These are phyloP conservation scores for Camellia japonica DNA, from an alignment of 148 eudicot genomes.

Conservation along the genomic window DNA sequence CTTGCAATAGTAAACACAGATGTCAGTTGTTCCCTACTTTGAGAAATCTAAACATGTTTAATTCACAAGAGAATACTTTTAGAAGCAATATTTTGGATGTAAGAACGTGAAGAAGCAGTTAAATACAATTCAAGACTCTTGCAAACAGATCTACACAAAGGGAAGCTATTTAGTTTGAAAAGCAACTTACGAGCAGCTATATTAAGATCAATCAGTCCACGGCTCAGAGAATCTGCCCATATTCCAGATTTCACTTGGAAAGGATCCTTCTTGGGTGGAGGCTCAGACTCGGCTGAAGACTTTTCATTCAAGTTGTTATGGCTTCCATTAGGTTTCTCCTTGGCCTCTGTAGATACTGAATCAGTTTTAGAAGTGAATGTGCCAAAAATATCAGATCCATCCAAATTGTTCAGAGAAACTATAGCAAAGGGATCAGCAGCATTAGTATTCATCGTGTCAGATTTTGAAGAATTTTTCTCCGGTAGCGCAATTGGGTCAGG, in stretches of 20 bases:
- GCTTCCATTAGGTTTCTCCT: constrained; percentile 29
- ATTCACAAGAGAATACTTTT: not conserved
- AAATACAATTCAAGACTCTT: too few species aligned
- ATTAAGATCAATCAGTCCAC: constrained; percentile 95
- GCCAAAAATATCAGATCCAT: constrained; percentile 66
- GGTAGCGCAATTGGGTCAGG: constrained; percentile 47
- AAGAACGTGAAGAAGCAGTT: too few species aligned
- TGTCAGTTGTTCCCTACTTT: too few species aligned
- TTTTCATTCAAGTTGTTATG: constrained; percentile 30
- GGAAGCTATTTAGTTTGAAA: not conserved
- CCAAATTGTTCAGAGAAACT: constrained; percentile 69
- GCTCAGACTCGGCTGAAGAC: constrained; percentile 39
- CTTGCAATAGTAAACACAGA: not conserved
- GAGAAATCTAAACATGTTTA: not conserved
- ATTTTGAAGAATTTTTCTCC: constrained; percentile 41
- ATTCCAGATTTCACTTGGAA: constrained; percentile 96
- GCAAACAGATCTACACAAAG: not conserved
- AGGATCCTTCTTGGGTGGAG: constrained; percentile 47
- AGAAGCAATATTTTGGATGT: not conserved
- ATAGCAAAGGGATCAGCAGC: constrained; percentile 80
- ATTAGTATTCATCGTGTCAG: constrained; percentile 33
- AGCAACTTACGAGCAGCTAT: constrained; percentile 89
- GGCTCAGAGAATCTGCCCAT: constrained; percentile 97
- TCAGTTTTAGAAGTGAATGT: constrained; percentile 55
- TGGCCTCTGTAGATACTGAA: constrained; percentile 37